Conservation (phyloP, 2,329 filamentous ascomycete species). For the Alternaria atra region DNA sequence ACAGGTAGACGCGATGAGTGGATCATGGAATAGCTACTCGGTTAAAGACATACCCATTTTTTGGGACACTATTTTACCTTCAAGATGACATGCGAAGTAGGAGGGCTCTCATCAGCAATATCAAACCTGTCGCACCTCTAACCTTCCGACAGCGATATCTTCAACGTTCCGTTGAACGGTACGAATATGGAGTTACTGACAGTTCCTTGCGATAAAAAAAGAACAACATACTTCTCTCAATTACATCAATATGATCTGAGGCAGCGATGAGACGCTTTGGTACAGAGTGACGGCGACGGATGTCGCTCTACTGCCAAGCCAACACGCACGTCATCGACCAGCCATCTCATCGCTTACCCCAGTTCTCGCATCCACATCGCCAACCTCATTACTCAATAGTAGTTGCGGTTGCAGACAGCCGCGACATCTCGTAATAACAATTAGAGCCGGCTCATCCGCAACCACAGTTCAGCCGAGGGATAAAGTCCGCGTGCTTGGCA, state of each 20-base stretch:
- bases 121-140: neutral
- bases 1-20: neutral
- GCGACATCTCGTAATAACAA: constrained; percentile 7
- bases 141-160: neutral
- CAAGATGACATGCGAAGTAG: neutral
- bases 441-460: constrained; percentile 11
- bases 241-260: no score
- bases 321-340: constrained; percentile 25
- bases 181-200: no score
- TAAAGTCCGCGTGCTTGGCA: constrained; percentile 13
- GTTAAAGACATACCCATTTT: neutral
- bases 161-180: no score
- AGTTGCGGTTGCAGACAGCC: constrained; percentile 5
- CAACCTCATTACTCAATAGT: neutral
- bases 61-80: no score
- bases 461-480: constrained; percentile 16
- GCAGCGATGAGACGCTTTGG: neutral
- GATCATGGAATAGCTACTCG: neutral
- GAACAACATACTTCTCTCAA: no score
- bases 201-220: no score
- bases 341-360: constrained; percentile 18
- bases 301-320: constrained; percentile 19
- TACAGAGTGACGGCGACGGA: neutral
- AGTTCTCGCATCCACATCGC: constrained; percentile 7
- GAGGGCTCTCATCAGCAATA: neutral